phyloP scores from a whole-genome alignment of 352 stramenopile genomes.

The Lagenidium giganteum region DNA sequence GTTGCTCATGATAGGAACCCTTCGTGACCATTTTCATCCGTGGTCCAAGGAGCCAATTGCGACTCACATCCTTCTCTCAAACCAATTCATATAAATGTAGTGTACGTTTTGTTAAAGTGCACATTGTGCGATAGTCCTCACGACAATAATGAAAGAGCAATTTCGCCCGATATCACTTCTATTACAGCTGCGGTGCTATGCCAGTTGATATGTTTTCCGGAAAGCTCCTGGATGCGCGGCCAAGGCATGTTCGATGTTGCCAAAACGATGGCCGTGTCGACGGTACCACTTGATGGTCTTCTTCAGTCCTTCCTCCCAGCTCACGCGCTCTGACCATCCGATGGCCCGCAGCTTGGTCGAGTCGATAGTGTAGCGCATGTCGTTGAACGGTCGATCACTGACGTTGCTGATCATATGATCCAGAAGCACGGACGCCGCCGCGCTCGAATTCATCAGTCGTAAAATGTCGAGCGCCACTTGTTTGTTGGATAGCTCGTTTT shows the following conservation, averaged over 20 bases:
- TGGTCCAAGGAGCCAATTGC: slow-evolving; percentile 87
- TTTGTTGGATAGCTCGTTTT: slow-evolving; percentile 57
- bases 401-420: slow-evolving; percentile 63
- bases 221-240: slow-evolving; percentile 75
- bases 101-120: no score
- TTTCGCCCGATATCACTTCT: no score
- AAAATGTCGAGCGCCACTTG: slow-evolving; percentile 91
- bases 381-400: slow-evolving; percentile 95
- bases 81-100: no score
- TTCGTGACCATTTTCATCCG: slow-evolving; percentile 51
- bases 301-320: slow-evolving; percentile 91
- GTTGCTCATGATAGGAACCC: slow-evolving; percentile 89
- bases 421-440: slow-evolving; percentile 26
- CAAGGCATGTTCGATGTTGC: slow-evolving; percentile 84
- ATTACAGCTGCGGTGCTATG: no score
- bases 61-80: no score
- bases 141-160: no score
- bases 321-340: slow-evolving; percentile 92
- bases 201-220: slow-evolving; percentile 54
- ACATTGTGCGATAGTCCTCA: no score
- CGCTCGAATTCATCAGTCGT: slow-evolving; percentile 38
- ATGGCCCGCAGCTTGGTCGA: slow-evolving; percentile 87
- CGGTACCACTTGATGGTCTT: slow-evolving; percentile 90
- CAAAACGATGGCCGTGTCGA: slow-evolving; percentile 65
- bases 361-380: slow-evolving; percentile 97